Evolutionary conservation across 495 filamentous ascomycete genomes (phyloP), one percentile per base, ranked within the genome.

Genomic region (Aspergillus kassunensis): DNA sequence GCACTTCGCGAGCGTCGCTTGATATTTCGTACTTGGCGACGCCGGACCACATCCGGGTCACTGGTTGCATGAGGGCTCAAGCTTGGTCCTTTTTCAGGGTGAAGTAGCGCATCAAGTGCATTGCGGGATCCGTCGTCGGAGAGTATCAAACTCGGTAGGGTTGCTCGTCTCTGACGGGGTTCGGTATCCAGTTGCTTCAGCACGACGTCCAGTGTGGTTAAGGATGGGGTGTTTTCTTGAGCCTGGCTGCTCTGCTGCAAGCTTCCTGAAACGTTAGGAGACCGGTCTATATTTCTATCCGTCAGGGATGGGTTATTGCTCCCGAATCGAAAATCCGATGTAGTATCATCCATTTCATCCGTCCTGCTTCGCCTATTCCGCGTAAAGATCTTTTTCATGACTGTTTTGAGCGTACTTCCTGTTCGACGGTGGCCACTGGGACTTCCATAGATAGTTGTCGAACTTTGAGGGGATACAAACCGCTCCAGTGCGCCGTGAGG

Each of bases 351-450:
- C n/a, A 66, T 19, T 11, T 56, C 60, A 49, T 71, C 69, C 15
- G 62, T 30, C 39, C 70, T 60, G 20, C 73, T 72, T n/a, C 70
- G 69, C 44, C 69, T 54, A 56, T 71, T 74, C 4, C 69, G 60
- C 18, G 65, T 73, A 59, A 76, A 76, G 20, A 76, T 71, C 56
- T 70, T 76, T 33, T 69, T 67, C 73, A 76, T 76, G 10, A 76
- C 73, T 2, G 69, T 74, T 49, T 73, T 75, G 36, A 75, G 47
- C 1, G 73, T 73, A 47, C 71, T 76, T 9, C 68, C 73, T 0
- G 67, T 72, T 8, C 73, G 69, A 21, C 73, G 73, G 63, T 71
- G 34, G 60, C 66, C 19, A 62, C 63, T 49, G 55, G 44, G 33
- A 47, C 66, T 23, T 55, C 67, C 49, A 15, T 54, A 62, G 55